Base-by-base conservation (phyloP, 2,329 filamentous ascomycete genomes). In the Chaetomiaceae sp. region DNA sequence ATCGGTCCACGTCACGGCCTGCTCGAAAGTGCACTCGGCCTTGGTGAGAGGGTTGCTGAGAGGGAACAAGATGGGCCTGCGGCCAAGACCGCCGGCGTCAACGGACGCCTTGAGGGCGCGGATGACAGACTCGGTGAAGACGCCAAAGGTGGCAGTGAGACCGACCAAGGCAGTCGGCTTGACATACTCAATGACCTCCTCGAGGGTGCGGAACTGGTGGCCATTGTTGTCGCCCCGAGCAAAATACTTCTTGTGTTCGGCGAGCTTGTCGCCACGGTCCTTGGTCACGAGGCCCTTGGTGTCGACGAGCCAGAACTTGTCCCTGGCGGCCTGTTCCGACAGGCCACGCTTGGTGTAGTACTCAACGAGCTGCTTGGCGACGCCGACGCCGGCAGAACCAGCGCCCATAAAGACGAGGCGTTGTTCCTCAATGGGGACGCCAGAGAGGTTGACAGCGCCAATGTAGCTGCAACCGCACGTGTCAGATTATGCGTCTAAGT, bases 241-340 rank as follows among this genome's bases (percentile, higher is more conserved):
- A 63, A 86, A 86, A 70, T 86, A 84, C 72, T 85, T 82, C 73
- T 89, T 89, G 73, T 99, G 94, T 64, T 96, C 87, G 33, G 92
- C 90, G 36, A 99, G 84, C 70, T 86, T 89, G 76, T 97, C 94
- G 51, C 92, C 92, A 56, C 94, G 89, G 75, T 99, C 92, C 57
- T 80, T 79, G 59, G 94, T 96, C 48, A 99, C 92, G 20, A 99
- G 85, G 64, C 94, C 94, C 77, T 94, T 92, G 66, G 90, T 96
- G 75, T 97, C 94, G 56, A 97, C 91, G 43, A 99, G 88, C 83
- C 87, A 97, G 81, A 99, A 97, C 77, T 94, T 94, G 67, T 86
- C 83, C 64, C 85, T 85, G 52, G 94, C 94, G 59, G 89, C 86
- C 64, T 90, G 83, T 71, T 97, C 92, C 9, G 86, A 87, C 66